phyloP scores from a whole-genome alignment of 2,329 filamentous ascomycete species.

The Atkinsonella hypoxylon region DNA sequence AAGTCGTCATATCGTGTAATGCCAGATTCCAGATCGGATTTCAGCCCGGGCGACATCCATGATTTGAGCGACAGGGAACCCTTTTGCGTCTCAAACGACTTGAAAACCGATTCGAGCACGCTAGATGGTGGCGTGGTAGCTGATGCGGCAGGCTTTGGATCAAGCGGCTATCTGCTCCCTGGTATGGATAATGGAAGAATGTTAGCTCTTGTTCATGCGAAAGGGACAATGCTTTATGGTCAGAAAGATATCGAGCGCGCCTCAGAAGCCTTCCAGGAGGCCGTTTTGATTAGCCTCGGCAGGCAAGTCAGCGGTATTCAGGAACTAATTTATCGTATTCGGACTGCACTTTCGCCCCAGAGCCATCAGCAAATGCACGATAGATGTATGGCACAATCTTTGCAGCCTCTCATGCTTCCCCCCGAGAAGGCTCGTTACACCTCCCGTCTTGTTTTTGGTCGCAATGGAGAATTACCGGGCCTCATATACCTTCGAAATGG shows the following conservation, averaged over 20 bases:
- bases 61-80: not conserved
- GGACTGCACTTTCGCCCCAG: slow-evolving; percentile 48
- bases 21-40: not conserved
- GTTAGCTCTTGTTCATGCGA: slow-evolving; percentile 86
- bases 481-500: slow-evolving; percentile 60
- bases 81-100: not conserved
- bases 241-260: slow-evolving; percentile 71
- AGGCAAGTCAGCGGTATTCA: slow-evolving; percentile 58
- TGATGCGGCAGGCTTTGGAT: slow-evolving; percentile 18
- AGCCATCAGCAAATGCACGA: slow-evolving; percentile 8
- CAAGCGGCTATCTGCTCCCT: slow-evolving; percentile 64
- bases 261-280: slow-evolving; percentile 86
- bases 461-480: slow-evolving; percentile 66
- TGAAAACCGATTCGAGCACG: not conserved
- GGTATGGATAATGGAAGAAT: slow-evolving; percentile 86
- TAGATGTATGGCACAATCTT: slow-evolving; percentile 4
- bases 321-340: slow-evolving; percentile 67
- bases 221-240: slow-evolving; percentile 96
- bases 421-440: slow-evolving; percentile 78
- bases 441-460: slow-evolving; percentile 68
- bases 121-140: not conserved
- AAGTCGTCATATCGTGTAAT: slow-evolving; percentile 41
- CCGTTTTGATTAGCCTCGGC: slow-evolving; percentile 78
- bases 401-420: slow-evolving; percentile 58
- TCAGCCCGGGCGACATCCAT: not conserved